These are phyloP conservation scores for Sarcocystis neurona DNA, from an alignment of 169 alveolate species.

Conservation along the genomic window DNA sequence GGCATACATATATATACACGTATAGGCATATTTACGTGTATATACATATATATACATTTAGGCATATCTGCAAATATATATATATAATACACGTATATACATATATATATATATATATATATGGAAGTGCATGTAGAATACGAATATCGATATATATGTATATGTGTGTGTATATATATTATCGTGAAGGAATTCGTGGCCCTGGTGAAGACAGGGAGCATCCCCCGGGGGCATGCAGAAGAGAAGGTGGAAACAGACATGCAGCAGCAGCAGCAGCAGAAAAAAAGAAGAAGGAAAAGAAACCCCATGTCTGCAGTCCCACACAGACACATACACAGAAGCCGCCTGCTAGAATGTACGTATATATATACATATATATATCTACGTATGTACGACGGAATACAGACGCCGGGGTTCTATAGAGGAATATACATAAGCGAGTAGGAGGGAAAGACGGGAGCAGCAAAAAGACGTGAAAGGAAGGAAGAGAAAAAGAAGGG, in stretches of 20 bases:
- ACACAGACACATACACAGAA: too few species aligned
- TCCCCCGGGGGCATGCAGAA: neutral
- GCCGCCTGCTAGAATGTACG: too few species aligned
- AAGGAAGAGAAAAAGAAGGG: neutral
- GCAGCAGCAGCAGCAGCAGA: slow-evolving; percentile 49
- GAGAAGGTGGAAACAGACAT: too few species aligned
- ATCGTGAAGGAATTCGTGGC: neutral
- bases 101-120: neutral
- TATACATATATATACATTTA: too few species aligned
- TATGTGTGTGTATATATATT: neutral
- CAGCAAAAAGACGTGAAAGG: neutral
- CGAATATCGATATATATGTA: neutral
- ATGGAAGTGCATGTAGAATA: neutral
- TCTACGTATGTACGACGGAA: too few species aligned
- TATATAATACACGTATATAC: too few species aligned
- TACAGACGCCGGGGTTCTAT: neutral
- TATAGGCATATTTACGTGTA: too few species aligned
- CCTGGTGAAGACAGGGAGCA: neutral
- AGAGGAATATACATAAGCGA: neutral
- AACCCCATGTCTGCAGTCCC: too few species aligned
- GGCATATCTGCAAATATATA: too few species aligned
- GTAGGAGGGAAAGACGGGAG: neutral
- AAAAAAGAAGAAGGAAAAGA: neutral
- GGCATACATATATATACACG: too few species aligned
- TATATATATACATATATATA: too few species aligned